Conservation (phyloP, 805 yeast genomes). For the Danielia oregonensis region DNA sequence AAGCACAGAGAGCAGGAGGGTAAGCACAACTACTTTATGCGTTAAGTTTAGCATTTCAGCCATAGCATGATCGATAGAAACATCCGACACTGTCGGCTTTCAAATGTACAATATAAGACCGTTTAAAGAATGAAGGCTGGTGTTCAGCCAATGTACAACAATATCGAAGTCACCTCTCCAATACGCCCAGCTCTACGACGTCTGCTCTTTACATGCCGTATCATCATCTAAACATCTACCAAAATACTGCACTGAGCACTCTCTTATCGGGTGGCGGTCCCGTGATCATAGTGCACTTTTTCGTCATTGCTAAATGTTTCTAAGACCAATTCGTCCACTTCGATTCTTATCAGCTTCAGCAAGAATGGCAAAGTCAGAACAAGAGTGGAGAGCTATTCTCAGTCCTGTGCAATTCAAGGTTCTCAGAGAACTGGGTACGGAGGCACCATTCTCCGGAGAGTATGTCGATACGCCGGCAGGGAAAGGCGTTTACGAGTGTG, state of each 20-base stretch:
- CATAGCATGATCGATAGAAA: too few relatives aligned
- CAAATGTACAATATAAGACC: too few relatives aligned
- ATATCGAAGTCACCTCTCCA: too few relatives aligned
- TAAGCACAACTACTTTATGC: constrained; percentile 66
- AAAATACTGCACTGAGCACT: too few relatives aligned
- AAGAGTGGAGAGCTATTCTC: constrained; percentile 78
- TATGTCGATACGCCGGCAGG: constrained; percentile 50
- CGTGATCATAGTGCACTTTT: neutral
- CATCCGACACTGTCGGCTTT: too few relatives aligned
- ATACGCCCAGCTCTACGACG: too few relatives aligned
- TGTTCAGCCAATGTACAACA: too few relatives aligned
- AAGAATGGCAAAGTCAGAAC: constrained; percentile 36
- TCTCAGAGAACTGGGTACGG: constrained; percentile 71
- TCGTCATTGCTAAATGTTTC: neutral
- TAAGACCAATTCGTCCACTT: neutral
- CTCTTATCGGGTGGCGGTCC: too few relatives aligned
- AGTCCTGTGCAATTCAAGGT: constrained; percentile 76
- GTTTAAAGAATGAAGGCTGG: too few relatives aligned
- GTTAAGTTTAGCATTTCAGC: constrained; percentile 32
- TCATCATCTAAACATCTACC: too few relatives aligned
- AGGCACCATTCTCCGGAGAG: constrained; percentile 62
- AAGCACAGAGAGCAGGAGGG: constrained; percentile 54
- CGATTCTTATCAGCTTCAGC: neutral
- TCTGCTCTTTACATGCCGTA: too few relatives aligned
- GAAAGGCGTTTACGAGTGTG: constrained; percentile 76